Percentiles rank a stretch among this genome's conserved stretches.
Conservation (phyloP, 306 rosid genomes). For the Lathyrus aphaca region DNA sequence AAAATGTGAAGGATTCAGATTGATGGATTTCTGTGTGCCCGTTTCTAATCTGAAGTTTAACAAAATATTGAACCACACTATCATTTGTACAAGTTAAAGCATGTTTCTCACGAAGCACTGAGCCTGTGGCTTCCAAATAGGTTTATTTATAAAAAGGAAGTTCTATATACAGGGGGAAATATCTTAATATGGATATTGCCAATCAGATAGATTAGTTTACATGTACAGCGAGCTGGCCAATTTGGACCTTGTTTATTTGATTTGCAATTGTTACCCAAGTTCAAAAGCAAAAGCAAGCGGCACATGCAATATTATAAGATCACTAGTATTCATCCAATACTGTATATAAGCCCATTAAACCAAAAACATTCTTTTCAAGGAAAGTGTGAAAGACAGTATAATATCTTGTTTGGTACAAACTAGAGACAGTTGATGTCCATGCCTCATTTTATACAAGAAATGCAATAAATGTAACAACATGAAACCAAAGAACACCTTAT, state of each 20-base stretch:
- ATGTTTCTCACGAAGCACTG: background rate
- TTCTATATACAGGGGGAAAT: background rate
- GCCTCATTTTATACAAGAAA: too few species aligned
- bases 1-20: constrained; percentile 15
- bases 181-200: background rate
- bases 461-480: too few species aligned
- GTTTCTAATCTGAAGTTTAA: background rate
- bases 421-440: too few species aligned
- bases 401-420: too few species aligned
- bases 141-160: background rate
- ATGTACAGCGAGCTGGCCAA: constrained; percentile 13
- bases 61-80: constrained; percentile 17
- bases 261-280: too few species aligned
- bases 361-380: too few species aligned
- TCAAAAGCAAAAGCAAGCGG: too few species aligned
- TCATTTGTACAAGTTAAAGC: constrained; percentile 20
- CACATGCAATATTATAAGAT: too few species aligned
- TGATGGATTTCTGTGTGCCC: background rate
- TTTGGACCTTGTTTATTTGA: background rate
- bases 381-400: too few species aligned
- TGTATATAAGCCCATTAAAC: too few species aligned
- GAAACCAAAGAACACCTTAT: too few species aligned
- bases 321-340: too few species aligned
- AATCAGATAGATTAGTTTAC: constrained; percentile 8
- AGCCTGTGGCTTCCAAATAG: constrained; percentile 12